Base-by-base conservation (phyloP, 352 stramenopile genomes). In the Halophytophthora polymorphica region DNA sequence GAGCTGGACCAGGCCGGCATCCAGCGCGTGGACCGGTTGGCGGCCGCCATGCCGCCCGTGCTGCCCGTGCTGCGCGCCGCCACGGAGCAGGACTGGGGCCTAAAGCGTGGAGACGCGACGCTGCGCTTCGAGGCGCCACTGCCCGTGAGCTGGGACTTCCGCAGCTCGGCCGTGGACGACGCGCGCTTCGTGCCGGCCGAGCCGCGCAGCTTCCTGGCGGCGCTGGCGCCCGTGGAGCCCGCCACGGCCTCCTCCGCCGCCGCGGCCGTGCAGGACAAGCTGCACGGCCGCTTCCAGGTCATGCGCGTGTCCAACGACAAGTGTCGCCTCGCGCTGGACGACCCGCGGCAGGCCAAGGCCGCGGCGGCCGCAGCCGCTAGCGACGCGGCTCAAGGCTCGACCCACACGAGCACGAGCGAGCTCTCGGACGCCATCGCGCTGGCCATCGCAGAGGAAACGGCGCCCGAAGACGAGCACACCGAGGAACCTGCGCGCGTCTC, bases 81-180 rank as follows among this genome's bases (percentile, higher is more conserved):
- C 17, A 69, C 45, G 1, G 56, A 66, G 18, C 36, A 61, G 13
- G 78, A 87, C 22, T 92, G 81, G 81, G 50, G 58, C 2, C 90
- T 90, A 42, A 52, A 83, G 18, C 4, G 49, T 2, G 77, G 71
- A 5, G 73, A 53, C 56, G 65, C 66, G 7, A 68, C 59, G 1
- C 47, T 86, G 5, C 65, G 70, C 0, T 56, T 78, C 2, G 69
- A 69, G 17, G 71, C 63, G 3, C 64, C 82, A 22, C 37, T 89
- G 5, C 64, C 73, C 0, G 76, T 90, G 17, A 82, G 76, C 15
- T 93, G 83, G 83, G 60, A 72, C 10, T 77, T 90, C 48, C 74
- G 83, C 29, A 86, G 63, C 56, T 88, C 78, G 6, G 57, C 79
- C 13, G 77, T 90, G 29, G 80, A 93, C 37, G 80, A 89, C 39